phyloP scores from a whole-genome alignment of 2,329 filamentous ascomycete species.

The Lomentospora prolificans region DNA sequence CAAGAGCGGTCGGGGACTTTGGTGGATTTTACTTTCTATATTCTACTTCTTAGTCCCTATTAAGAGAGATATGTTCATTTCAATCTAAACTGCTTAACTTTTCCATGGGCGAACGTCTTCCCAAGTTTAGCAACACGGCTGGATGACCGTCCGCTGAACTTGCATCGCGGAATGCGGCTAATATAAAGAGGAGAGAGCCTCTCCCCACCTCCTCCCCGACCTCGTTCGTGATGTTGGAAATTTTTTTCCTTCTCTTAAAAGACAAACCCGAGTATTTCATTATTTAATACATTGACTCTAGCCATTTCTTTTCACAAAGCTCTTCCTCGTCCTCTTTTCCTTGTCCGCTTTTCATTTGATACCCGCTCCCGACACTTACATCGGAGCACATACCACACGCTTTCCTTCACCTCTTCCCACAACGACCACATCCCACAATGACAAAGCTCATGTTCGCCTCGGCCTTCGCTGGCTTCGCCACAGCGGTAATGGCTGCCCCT shows the following conservation, averaged over 20 bases:
- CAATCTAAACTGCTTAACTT: background rate
- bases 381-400: background rate
- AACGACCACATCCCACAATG: too few relatives aligned
- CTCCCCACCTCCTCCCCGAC: background rate
- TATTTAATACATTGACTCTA: background rate
- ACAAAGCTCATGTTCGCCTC: background rate
- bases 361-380: background rate
- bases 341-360: background rate
- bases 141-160: background rate
- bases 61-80: background rate
- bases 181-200: background rate
- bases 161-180: background rate
- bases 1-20: background rate
- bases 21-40: background rate
- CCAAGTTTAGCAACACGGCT: background rate
- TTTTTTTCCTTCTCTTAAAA: background rate
- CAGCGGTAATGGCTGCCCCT: background rate
- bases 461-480: background rate
- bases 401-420: background rate
- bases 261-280: background rate
- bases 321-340: background rate
- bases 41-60: background rate
- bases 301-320: background rate
- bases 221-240: background rate
- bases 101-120: background rate